These are phyloP conservation scores for Coemansia sp. DNA, from an alignment of 192 early-diverging fungal species.

Conservation along the genomic window DNA sequence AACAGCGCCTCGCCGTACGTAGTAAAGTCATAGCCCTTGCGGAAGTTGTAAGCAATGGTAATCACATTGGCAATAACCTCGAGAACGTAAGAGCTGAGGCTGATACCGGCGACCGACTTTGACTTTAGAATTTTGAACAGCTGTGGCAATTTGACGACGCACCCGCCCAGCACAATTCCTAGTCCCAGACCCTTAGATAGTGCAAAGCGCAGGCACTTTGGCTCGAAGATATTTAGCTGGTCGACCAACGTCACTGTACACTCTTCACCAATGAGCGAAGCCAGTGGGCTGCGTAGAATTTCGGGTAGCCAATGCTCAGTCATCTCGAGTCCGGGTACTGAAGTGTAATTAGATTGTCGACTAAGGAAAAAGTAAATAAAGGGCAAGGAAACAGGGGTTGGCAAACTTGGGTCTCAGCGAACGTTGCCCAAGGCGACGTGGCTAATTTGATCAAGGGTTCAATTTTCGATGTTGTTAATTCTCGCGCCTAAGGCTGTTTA, in stretches of 20 bases:
- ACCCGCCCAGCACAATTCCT: conserved; percentile 92
- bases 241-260: conserved; percentile 78
- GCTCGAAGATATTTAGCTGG: conserved; percentile 67
- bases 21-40: conserved; percentile 82
- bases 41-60: conserved; percentile 83
- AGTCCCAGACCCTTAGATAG: conserved; percentile 90
- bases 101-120: conserved; percentile 76
- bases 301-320: conserved; percentile 56
- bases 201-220: conserved; percentile 75
- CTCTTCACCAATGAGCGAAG: conserved; percentile 74
- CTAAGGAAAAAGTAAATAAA: background rate
- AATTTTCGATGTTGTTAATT: too few species aligned
- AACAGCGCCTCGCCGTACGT: conserved; percentile 87
- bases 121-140: conserved; percentile 84
- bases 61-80: conserved; percentile 82
- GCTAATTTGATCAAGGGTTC: background rate
- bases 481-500: too few species aligned
- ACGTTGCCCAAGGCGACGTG: background rate
- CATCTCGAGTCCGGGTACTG: conserved; percentile 10
- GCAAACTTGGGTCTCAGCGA: background rate
- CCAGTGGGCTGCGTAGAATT: conserved; percentile 63
- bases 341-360: background rate
- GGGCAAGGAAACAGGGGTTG: background rate
- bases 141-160: conserved; percentile 95
- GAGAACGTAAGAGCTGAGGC: conserved; percentile 73